Base-by-base conservation (phyloP, 768 basidiomycete genomes). In the Fomitopsis serialis region DNA sequence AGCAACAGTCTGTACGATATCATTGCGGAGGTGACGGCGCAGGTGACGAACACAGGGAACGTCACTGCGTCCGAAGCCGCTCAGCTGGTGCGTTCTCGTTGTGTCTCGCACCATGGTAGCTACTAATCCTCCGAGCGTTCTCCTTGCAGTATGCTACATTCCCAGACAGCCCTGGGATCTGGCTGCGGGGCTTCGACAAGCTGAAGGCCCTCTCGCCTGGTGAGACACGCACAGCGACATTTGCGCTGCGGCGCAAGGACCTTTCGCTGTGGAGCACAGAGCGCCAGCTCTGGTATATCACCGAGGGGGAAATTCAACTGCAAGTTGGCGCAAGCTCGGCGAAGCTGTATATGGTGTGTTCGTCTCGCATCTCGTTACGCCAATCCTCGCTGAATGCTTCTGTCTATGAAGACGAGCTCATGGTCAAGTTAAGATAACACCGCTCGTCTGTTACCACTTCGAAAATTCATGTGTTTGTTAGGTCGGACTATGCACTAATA, bases 81-180 rank as follows among this genome's bases (percentile, higher is more conserved):
- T 4, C 37, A 40, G 15, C 37, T 40, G 37, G 37, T 40, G 19
- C 6, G 37, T 40, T 6, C 37, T 5, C 37, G 37, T 19, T 71
- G 1, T 57, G 61, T 22, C 71, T 69, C 57, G 67, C 64, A 22
- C 35, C 51, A n/a, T 6, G 29, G 11, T 5, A 32, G 11, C 11
- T 32, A 11, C 29, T 32, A 6, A 5, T 6, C 29, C 11, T 32
- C 6, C 29, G 5, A 5, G 11, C 29, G 29, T 11, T 32, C 11
- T 11, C 87, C 1, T 89, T 90, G 70, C 67, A 90, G 4, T 92
- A 90, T 67, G 34, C 89, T n/a, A 76, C 83, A 61, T 79, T 82
- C 69, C 85, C 85, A 0, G 52, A 84, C 0, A 51, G 59, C 2
- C 58, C 60, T 12, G 65, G 63, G n/a, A 59, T 61, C 43, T 53